Evolutionary conservation across 371 early-diverging fungal species (phyloP), one percentile per base, ranked within the genome.

Genomic region (Conidiobolus incongruus): DNA sequence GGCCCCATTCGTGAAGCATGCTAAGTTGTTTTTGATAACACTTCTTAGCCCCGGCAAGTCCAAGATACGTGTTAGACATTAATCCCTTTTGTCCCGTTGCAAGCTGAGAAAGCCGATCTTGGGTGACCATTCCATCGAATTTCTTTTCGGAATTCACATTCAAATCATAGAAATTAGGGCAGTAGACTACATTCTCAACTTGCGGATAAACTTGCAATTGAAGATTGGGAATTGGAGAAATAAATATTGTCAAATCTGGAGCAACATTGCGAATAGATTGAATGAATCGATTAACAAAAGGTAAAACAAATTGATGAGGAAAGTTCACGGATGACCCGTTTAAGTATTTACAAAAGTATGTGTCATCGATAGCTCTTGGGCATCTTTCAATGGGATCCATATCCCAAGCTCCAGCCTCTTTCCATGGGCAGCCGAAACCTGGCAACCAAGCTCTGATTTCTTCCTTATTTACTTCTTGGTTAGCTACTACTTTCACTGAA

Each of bases 91-190:
- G 28, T 8, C 42, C 42, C 3, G 15, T 29, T 16, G 28, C 16
- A 8, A 42, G 20, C 8, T 26, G 26, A 11, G 32, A 2, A 19
- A 42, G 79, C 0, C 81, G 79, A 48, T 83, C 80, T 47, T 81
- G 79, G 1, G 82, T 81, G 21, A 81, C 58, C 11, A 62, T 54
- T 8, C 75, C 72, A 46, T 76, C 65, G 33, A 81, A 81, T 13
- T 68, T 54, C 53, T 82, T 85, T 54, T 69, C 68, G 46, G 78
- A 77, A 13, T 15, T 33, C 1, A n/a, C 19, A 1, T 32, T 29
- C 11, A 42, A 68, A 48, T 80, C 81, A 40, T 80, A 80, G 73
- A 75, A 80, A 50, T 77, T 77, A 4, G 81, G 78, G 0, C 75
- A 60, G 49, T 72, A 76, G 2, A 64, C 71, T 5, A 80, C 39